Evolutionary conservation across 768 basidiomycete genomes (phyloP), one percentile per base, ranked within the genome.

Genomic region (Lactarius psammicola): DNA sequence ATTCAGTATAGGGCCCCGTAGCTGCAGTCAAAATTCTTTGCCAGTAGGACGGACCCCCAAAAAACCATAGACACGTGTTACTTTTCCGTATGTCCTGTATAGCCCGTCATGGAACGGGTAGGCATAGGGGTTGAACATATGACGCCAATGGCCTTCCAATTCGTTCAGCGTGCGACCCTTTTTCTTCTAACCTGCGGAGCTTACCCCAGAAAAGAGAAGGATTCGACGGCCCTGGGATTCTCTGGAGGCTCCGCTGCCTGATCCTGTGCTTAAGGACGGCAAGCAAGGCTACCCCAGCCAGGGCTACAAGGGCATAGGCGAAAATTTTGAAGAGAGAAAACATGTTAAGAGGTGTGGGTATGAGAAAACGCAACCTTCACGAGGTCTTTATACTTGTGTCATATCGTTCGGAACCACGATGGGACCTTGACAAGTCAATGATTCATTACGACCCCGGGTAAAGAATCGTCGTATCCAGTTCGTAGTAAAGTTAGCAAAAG

Each of bases 191-290:
- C n/a, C 6, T n/a, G 26, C 1, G 3, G 13, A 62, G 6, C 23
- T 28, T 55, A 62, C 51, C 60, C 54, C 34, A 55, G 33, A 62
- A 7, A 30, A 62, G 23, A 51, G 60, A 62, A 8, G 53, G 34
- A 20, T 40, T 54, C 10, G 33, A 53, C 9, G 60, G 60, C 23
- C 60, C 60, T 20, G 60, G 60, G 17, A 62, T 51, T 20, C 53
- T 62, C 59, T 42, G 44, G 20, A 59, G 59, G 31, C 18, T 3
- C 2, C 26, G 59, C 18, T 60, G 44, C 30, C 44, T 60, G 28
- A 60, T 26, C n/a, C 31, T 33, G 23, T 33, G 46, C n/a, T 13
- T 60, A 34, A 34, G 23, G 46, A 33, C 2, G 13, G 23, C 15
- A n/a, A 60, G 8, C 11, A 33, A 17, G 13, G 30, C 33, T 1